Evolutionary conservation across 164 flowering plant species (phyloP).

Genomic region (Liquidambar formosana): DNA sequence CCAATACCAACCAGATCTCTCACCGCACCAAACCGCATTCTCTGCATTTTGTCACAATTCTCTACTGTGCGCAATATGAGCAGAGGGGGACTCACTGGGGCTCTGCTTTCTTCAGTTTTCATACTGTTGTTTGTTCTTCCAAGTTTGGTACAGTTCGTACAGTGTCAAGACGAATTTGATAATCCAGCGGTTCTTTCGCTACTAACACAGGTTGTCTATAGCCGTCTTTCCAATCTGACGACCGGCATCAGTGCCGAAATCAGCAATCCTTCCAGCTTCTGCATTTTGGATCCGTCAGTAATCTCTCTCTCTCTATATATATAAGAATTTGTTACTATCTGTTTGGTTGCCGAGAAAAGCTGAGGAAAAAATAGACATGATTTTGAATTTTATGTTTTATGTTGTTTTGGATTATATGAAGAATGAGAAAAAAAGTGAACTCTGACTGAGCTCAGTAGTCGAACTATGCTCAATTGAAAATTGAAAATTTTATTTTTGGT

Average conservation of each 20-base stretch:
- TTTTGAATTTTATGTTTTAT: background rate
- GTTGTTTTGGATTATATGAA: no score
- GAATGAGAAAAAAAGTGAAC: background rate
- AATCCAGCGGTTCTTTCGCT: slow-evolving; percentile 35
- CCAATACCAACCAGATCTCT: no score
- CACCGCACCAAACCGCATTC: no score
- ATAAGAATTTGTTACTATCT: background rate
- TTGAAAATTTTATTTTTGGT: no score
- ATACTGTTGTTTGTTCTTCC: slow-evolving; percentile 3
- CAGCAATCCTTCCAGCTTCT: slow-evolving; percentile 23
- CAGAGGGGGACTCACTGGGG: background rate
- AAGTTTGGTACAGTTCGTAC: slow-evolving; percentile 16
- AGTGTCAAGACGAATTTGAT: slow-evolving; percentile 24
- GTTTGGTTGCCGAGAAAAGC: slow-evolving; percentile 11
- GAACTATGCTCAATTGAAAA: background rate
- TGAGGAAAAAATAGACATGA: background rate
- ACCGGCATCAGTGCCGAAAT: slow-evolving; percentile 18
- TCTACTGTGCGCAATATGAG: no score
- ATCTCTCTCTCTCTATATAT: background rate
- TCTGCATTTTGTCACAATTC: no score
- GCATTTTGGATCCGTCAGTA: slow-evolving; percentile 43
- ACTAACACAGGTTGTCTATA: slow-evolving; percentile 26
- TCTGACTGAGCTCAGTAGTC: background rate
- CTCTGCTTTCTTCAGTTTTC: background rate
- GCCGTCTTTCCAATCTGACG: slow-evolving; percentile 32